Evolutionary conservation across 148 eudicot genomes (phyloP).

Genomic region (Rhododendron griersonianum): DNA sequence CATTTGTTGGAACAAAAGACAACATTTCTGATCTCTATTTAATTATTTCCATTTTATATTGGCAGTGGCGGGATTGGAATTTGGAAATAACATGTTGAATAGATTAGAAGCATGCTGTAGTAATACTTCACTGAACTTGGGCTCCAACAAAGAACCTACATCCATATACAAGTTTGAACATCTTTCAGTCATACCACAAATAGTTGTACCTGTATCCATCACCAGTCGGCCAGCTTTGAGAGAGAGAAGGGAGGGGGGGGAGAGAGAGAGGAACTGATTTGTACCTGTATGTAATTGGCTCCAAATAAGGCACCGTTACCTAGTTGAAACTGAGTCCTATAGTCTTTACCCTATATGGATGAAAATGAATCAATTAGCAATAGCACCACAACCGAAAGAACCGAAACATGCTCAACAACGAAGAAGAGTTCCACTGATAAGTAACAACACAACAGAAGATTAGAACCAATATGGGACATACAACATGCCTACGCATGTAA

Average conservation of each 20-base stretch:
- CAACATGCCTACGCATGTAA: neutral
- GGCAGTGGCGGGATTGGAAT: neutral
- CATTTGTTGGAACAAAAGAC: neutral
- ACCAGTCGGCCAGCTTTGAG: neutral
- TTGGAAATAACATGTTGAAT: neutral
- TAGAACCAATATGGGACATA: neutral
- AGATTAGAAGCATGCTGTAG: neutral
- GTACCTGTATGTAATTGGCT: slow-evolving; percentile 87
- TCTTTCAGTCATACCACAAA: neutral
- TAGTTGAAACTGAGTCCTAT: slow-evolving; percentile 69
- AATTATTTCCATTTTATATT: neutral
- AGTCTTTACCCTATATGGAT: slow-evolving; percentile 60
- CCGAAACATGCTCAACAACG: neutral
- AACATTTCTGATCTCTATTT: neutral
- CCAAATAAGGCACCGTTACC: slow-evolving; percentile 76
- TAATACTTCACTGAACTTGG: neutral
- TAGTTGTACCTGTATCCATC: neutral
- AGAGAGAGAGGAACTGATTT: neutral
- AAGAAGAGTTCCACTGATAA: neutral
- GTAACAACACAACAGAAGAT: neutral
- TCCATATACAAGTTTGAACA: neutral
- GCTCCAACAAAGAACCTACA: neutral
- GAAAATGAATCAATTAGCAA: neutral
- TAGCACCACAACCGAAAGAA: neutral
- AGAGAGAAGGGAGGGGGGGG: neutral